Percentiles rank a stretch among this genome's conserved stretches.
Evolutionary conservation across 2,329 filamentous ascomycete species (phyloP).

Genomic region (Cladophialophora carrionii): DNA sequence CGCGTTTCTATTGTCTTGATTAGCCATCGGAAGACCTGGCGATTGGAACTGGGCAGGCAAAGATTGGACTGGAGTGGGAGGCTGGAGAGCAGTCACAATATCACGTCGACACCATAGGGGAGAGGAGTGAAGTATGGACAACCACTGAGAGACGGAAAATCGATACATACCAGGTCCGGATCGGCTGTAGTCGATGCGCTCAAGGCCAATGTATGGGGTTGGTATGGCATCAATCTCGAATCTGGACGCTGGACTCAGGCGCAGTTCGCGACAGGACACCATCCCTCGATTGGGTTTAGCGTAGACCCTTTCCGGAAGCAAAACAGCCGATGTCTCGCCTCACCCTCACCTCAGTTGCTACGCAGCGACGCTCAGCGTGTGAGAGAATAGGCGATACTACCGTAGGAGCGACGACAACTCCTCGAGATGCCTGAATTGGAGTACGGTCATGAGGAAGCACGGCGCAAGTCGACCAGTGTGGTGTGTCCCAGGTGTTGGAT

Average conservation of each 20-base stretch:
- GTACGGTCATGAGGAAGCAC: too few species aligned
- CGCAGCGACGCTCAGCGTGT: not conserved
- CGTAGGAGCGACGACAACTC: too few species aligned
- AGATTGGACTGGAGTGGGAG: slow-evolving; percentile 8
- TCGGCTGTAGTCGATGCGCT: slow-evolving; percentile 29
- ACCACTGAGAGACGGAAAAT: slow-evolving; percentile 12
- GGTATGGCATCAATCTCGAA: slow-evolving; percentile 23
- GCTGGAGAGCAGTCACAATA: slow-evolving; percentile 15
- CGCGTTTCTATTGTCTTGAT: slow-evolving; percentile 30
- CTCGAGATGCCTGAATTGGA: too few species aligned
- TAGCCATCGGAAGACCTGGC: slow-evolving; percentile 25
- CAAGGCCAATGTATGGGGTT: slow-evolving; percentile 30
- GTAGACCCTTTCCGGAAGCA: not conserved
- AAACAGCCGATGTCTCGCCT: slow-evolving; percentile 12
- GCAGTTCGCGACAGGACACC: slow-evolving; percentile 27
- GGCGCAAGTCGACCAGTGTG: too few species aligned
- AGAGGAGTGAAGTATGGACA: slow-evolving; percentile 1
- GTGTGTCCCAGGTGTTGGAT: too few species aligned
- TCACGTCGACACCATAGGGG: slow-evolving; percentile 6
- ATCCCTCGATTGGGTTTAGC: slow-evolving; percentile 26
- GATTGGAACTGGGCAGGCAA: slow-evolving; percentile 17
- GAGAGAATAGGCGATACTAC: not conserved
- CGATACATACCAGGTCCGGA: slow-evolving; percentile 32
- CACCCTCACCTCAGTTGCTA: not conserved
- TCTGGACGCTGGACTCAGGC: slow-evolving; percentile 18